These are phyloP conservation scores for Pichia sp. DNA, from an alignment of 1,139 yeast species.

Conservation along the genomic window DNA sequence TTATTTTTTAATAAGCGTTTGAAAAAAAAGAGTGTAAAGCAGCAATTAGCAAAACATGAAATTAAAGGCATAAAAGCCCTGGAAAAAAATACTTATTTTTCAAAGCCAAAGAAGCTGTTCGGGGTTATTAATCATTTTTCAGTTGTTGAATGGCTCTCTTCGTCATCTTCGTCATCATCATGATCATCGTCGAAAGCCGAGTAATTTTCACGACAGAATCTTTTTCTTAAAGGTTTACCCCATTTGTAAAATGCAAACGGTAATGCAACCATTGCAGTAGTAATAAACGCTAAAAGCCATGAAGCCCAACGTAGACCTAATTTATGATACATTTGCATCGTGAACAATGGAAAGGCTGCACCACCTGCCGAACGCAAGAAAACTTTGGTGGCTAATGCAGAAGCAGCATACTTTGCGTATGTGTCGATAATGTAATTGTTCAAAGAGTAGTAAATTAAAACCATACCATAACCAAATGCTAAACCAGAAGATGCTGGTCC, in stretches of 20 bases:
- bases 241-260: conserved; percentile 71
- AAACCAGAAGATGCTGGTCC: conserved; percentile 91
- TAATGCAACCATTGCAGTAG: conserved; percentile 74
- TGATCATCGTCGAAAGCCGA: conserved; percentile 26
- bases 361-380: conserved; percentile 84
- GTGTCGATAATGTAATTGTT: conserved; percentile 87
- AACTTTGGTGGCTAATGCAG: conserved; percentile 85
- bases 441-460: conserved; percentile 74
- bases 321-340: conserved; percentile 70
- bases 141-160: neutral
- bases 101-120: too few species aligned
- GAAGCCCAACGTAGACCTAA: conserved; percentile 80
- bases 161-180: conserved; percentile 4
- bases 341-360: conserved; percentile 76
- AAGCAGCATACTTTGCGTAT: conserved; percentile 80
- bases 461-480: conserved; percentile 91
- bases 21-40: too few species aligned
- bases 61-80: too few species aligned
- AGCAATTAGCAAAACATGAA: too few species aligned
- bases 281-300: conserved; percentile 74
- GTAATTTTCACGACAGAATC: conserved; percentile 60
- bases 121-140: neutral
- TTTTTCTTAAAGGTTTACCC: conserved; percentile 59
- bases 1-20: too few species aligned
- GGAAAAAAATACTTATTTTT: too few species aligned